Evolutionary conservation across 805 yeast genomes (phyloP).

Genomic region (Ogataea corticis): DNA sequence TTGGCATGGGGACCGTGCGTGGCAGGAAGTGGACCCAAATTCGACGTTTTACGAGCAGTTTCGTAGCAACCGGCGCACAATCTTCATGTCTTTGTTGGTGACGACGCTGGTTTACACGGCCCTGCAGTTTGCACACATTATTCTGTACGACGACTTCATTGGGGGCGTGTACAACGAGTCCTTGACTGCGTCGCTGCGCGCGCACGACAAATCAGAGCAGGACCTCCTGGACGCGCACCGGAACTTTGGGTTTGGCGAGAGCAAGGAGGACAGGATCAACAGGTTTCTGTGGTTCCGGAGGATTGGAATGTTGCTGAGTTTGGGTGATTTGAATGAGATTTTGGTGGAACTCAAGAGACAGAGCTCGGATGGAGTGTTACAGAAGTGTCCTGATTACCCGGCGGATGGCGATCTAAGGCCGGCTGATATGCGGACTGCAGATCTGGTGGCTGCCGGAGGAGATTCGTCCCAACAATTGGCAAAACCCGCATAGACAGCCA

Average conservation of each 20-base stretch:
- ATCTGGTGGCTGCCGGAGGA: no score
- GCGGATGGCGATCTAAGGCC: no score
- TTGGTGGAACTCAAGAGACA: constrained; percentile 17
- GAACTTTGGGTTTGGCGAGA: constrained; percentile 54
- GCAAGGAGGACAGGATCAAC: constrained; percentile 50
- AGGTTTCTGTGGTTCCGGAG: constrained; percentile 59
- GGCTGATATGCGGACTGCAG: no score
- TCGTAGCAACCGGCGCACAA: constrained; percentile 28
- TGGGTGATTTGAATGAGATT: constrained; percentile 28
- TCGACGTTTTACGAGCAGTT: constrained; percentile 29
- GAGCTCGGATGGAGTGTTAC: no score
- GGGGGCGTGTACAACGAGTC: constrained; percentile 31
- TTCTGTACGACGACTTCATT: constrained; percentile 33
- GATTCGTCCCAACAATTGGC: no score
- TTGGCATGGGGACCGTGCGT: constrained; percentile 27
- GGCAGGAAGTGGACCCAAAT: constrained; percentile 29
- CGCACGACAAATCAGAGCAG: constrained; percentile 42
- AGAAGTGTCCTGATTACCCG: no score
- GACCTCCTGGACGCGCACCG: constrained; percentile 43
- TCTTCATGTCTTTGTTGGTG: constrained; percentile 28
- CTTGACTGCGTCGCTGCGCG: constrained; percentile 19
- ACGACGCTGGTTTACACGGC: constrained; percentile 29
- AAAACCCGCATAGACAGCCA: no score
- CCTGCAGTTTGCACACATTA: constrained; percentile 32
- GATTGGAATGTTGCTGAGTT: constrained; percentile 27